Evolutionary conservation across 2,329 filamentous ascomycete genomes (phyloP), one percentile per base, ranked within the genome.

Genomic region (Rhinocladiella similis): DNA sequence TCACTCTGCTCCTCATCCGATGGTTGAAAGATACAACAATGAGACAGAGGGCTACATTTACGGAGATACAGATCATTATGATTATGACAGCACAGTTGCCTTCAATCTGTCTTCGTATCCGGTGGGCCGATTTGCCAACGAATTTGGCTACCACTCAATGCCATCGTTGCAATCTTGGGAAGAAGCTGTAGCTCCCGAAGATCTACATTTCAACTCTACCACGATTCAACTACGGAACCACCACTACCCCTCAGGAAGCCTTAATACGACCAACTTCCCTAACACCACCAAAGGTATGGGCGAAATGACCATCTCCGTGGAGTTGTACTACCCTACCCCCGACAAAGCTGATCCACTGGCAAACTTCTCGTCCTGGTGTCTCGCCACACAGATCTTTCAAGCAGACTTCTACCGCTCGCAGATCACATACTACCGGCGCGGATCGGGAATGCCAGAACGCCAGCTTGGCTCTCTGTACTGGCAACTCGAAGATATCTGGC

Each of bases 401-500:
- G 83, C 83, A 2, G 83, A 86, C 60, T 81, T 81, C 67, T 86
- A 86, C 68, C 80, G 78, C 39, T 77, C 73, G 2, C 77, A 86
- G 67, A 86, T 86, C 14, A 75, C 81, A 51, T 86, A 82, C 69
- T 87, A 87, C 64, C 77, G 84, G 4, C 73, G 80, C 4, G 84
- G 84, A 0, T 83, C 80, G 38, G 84, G 82, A 0, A 65, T 78
- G 63, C 79, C 77, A 0, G 79, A 86, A 57, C 74, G 82, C 0
- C 82, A 86, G 62, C 74, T 86, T 1, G 84, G 83, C 0, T 78
- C 76, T 10, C 66, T 87, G 4, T 86, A 86, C 67, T 87, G 84
- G 84, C 84, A 87, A 64, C 72, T 87, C 1, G 83, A 87, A 62
- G 84, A 87, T 63, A 80, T 84, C 56, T 85, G 83, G 83, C 82